Percentiles rank a stretch among this genome's conserved stretches.
Evolutionary conservation across 148 eudicot genomes (phyloP).

Genomic region (Rhododendron vialii): DNA sequence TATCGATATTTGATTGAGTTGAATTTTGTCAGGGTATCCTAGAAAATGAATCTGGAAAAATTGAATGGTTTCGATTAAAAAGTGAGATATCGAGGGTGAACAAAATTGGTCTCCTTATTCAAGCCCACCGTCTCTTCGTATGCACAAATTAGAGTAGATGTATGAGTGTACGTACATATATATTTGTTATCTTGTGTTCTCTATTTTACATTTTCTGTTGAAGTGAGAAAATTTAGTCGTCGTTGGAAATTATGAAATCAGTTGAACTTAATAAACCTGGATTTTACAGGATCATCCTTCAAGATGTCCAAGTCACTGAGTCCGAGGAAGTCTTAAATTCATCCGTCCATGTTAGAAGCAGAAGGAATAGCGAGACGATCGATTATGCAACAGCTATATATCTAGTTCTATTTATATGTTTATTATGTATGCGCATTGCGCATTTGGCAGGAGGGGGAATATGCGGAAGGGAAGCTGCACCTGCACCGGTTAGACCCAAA

Average conservation of each 20-base stretch:
- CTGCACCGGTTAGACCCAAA: neutral
- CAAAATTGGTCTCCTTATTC: too few species aligned
- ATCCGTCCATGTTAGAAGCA: neutral
- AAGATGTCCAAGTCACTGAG: neutral
- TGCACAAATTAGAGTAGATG: neutral
- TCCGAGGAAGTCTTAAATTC: neutral
- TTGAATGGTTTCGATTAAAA: too few species aligned
- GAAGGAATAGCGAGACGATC: neutral
- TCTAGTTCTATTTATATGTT: neutral
- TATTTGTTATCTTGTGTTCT: too few species aligned
- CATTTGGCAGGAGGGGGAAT: neutral
- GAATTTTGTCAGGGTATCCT: too few species aligned
- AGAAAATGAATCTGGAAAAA: too few species aligned
- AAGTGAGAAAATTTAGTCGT: too few species aligned
- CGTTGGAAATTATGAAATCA: neutral
- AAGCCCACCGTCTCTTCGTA: neutral
- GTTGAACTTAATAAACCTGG: neutral
- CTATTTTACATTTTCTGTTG: too few species aligned
- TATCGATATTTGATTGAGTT: too few species aligned
- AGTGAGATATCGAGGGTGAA: too few species aligned
- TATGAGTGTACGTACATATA: too few species aligned
- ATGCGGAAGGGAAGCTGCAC: neutral
- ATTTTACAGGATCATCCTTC: neutral
- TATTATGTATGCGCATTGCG: neutral
- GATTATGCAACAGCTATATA: neutral